Evolutionary conservation across 2,329 filamentous ascomycete genomes (phyloP).

Genomic region (Hymenoscyphus occultus): DNA sequence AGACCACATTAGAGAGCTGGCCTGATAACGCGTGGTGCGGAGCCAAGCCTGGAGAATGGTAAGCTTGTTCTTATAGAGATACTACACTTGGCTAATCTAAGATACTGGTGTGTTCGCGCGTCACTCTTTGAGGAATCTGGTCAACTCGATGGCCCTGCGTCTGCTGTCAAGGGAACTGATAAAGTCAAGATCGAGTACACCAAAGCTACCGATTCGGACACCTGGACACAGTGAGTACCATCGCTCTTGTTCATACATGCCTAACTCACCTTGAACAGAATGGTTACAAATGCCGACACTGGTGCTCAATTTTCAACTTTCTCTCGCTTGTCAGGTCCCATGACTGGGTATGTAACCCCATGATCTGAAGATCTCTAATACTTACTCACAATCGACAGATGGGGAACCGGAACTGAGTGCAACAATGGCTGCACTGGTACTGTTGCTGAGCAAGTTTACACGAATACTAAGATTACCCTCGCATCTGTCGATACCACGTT

Average conservation of each 20-base stretch:
- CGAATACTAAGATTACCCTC: conserved; percentile 41
- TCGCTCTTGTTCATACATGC: neutral
- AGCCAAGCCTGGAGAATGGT: conserved; percentile 41
- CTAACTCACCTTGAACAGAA: conserved; percentile 4
- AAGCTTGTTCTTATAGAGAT: conserved; percentile 28
- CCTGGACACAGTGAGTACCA: conserved; percentile 26
- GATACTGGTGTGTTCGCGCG: conserved; percentile 40
- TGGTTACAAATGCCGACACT: conserved; percentile 39
- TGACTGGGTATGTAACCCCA: conserved; percentile 33
- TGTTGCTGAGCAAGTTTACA: conserved; percentile 39
- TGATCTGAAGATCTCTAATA: neutral
- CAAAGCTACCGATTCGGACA: conserved; percentile 23
- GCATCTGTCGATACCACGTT: conserved; percentile 36
- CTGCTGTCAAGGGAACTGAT: conserved; percentile 30
- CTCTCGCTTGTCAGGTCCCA: conserved; percentile 38
- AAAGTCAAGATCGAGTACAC: conserved; percentile 36
- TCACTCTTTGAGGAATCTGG: conserved; percentile 42
- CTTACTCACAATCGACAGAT: conserved; percentile 14
- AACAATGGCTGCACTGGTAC: conserved; percentile 40
- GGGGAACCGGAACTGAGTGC: conserved; percentile 43
- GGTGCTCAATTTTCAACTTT: conserved; percentile 38
- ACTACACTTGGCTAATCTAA: neutral
- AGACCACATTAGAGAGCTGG: conserved; percentile 44
- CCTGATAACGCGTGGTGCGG: conserved; percentile 43
- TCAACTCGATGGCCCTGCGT: conserved; percentile 36